Conservation (phyloP, 331 rosid species). For the Malus hybrid region DNA sequence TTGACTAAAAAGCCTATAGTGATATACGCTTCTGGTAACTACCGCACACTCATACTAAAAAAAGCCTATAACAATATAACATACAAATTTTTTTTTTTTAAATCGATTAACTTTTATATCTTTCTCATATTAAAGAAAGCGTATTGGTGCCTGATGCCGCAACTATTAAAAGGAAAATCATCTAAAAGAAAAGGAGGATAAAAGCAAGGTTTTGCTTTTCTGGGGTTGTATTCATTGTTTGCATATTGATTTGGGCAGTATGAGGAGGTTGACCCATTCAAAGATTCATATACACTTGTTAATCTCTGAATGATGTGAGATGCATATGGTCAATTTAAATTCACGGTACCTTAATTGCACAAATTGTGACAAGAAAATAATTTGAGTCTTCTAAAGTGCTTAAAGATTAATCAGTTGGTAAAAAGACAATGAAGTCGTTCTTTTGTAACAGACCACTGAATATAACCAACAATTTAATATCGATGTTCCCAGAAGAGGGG, state of each 20-base stretch:
- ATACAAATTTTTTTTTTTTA: too few species aligned
- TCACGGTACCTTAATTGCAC: too few species aligned
- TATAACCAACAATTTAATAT: too few species aligned
- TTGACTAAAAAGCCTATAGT: too few species aligned
- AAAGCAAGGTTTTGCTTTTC: not conserved
- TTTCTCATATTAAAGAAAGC: not conserved
- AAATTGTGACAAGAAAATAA: too few species aligned
- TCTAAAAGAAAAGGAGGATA: not conserved
- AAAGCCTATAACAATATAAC: not conserved
- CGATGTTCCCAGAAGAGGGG: too few species aligned
- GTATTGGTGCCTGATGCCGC: not conserved
- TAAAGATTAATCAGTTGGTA: too few species aligned
- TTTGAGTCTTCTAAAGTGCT: too few species aligned
- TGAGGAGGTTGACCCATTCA: not conserved
- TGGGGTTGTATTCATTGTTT: not conserved
- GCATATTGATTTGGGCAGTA: not conserved
- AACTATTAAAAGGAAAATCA: not conserved
- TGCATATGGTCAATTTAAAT: not conserved
- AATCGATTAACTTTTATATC: not conserved
- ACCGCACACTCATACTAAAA: not conserved
- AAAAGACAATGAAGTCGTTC: too few species aligned
- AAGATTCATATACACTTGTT: not conserved
- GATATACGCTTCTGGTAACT: too few species aligned
- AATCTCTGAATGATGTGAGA: not conserved
- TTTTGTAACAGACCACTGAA: too few species aligned